phyloP scores from a whole-genome alignment of 78 protist species.

The Isochrysis galbana region DNA sequence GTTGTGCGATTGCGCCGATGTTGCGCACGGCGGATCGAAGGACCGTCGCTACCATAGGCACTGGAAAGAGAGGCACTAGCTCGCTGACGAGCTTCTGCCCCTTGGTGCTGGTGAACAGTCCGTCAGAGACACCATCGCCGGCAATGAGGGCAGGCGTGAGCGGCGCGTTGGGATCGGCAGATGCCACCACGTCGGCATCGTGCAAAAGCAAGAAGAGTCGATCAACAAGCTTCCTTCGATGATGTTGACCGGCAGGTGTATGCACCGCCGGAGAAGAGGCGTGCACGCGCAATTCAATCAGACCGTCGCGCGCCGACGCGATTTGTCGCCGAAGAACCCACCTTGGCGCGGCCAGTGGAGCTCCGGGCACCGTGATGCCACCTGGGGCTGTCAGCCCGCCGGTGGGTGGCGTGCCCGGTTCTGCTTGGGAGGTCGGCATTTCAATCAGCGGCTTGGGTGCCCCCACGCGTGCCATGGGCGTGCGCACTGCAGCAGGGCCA shows the following conservation, averaged over 20 bases:
- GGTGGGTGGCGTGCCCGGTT: background rate
- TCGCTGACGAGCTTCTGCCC: conserved; percentile 20
- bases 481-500: background rate
- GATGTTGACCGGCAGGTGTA: background rate
- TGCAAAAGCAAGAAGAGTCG: background rate
- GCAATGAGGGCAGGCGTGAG: background rate
- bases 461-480: background rate
- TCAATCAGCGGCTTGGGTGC: background rate
- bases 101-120: background rate
- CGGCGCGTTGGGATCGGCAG: background rate
- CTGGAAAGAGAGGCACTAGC: background rate
- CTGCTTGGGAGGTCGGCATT: background rate
- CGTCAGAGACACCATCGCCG: background rate
- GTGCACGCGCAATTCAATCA: background rate
- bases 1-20: background rate
- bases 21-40: background rate
- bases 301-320: background rate
- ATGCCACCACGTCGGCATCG: background rate
- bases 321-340: background rate
- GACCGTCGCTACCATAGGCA: background rate
- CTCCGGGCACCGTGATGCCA: background rate
- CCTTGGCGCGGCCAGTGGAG: background rate
- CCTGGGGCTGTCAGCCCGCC: background rate
- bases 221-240: background rate
- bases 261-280: background rate